A percentile compares a stretch with the other conserved stretches of the same genome.
Evolutionary conservation across 2,329 filamentous ascomycete genomes (phyloP).

Genomic region (Fusarium albidum): DNA sequence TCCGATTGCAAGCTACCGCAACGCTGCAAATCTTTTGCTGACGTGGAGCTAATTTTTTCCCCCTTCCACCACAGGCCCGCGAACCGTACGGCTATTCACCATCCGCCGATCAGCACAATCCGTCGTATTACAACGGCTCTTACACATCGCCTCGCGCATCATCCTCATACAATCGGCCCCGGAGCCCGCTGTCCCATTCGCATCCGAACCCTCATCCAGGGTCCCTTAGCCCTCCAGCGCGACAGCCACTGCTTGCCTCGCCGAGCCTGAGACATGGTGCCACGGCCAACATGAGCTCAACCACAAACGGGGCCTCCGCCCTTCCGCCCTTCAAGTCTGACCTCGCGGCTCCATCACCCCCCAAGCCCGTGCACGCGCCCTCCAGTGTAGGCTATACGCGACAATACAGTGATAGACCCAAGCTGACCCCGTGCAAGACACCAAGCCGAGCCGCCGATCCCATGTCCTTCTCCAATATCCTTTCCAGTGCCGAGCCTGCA

Average conservation of each 20-base stretch:
- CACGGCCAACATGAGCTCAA: slow-evolving; percentile 47
- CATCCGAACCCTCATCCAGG: slow-evolving; percentile 54
- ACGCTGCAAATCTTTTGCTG: slow-evolving; percentile 35
- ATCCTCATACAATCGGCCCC: slow-evolving; percentile 52
- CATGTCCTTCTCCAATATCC: slow-evolving; percentile 96
- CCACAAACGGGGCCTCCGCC: slow-evolving; percentile 51
- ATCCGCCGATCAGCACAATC: slow-evolving; percentile 51
- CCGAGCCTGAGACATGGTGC: slow-evolving; percentile 57
- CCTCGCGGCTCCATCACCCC: slow-evolving; percentile 50
- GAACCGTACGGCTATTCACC: slow-evolving; percentile 60
- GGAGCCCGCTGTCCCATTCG: slow-evolving; percentile 60
- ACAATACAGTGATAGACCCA: slow-evolving; percentile 8
- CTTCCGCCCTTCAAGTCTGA: slow-evolving; percentile 51
- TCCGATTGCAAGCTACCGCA: slow-evolving; percentile 17
- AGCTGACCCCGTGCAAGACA: slow-evolving; percentile 57
- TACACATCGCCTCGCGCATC: slow-evolving; percentile 59
- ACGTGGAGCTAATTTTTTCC: slow-evolving; percentile 39
- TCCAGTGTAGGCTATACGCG: slow-evolving; percentile 45
- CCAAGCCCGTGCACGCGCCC: slow-evolving; percentile 49
- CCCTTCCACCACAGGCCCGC: slow-evolving; percentile 51
- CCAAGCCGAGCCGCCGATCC: slow-evolving; percentile 80
- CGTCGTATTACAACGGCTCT: slow-evolving; percentile 58
- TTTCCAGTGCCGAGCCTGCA: slow-evolving; percentile 79
- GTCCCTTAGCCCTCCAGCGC: slow-evolving; percentile 54
- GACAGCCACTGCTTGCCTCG: slow-evolving; percentile 55